phyloP scores from a whole-genome alignment of 306 rosid genomes.

The Oemleria cerasiformis region DNA sequence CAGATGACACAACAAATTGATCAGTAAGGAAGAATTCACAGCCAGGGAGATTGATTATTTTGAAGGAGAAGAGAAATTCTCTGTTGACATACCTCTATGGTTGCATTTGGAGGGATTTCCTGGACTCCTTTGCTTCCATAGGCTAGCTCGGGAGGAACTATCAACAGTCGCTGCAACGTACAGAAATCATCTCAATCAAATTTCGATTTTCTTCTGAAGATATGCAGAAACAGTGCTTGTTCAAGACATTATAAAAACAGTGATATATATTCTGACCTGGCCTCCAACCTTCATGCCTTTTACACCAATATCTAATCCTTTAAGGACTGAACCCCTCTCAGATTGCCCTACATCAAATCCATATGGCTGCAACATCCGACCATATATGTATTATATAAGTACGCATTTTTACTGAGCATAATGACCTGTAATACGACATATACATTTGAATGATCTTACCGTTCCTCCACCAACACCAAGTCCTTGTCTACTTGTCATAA shows the following conservation, averaged over 20 bases:
- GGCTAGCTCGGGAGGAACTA: slow-evolving; percentile 92
- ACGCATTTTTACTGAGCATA: background rate
- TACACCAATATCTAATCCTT: slow-evolving; percentile 87
- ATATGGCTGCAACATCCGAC: slow-evolving; percentile 79
- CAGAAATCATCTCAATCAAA: slow-evolving; percentile 23
- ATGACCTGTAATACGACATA: background rate
- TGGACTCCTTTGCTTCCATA: slow-evolving; percentile 86
- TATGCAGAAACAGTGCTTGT: background rate
- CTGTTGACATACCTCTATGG: slow-evolving; percentile 61
- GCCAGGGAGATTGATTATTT: slow-evolving; percentile 1
- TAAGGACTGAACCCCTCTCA: slow-evolving; percentile 80
- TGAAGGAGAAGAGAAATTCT: background rate
- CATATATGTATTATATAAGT: slow-evolving; percentile 15
- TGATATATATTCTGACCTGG: slow-evolving; percentile 57
- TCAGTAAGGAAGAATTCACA: slow-evolving; percentile 22
- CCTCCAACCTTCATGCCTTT: slow-evolving; percentile 96
- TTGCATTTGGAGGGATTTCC: slow-evolving; percentile 97
- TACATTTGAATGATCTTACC: slow-evolving; percentile 40
- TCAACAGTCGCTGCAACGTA: slow-evolving; percentile 60
- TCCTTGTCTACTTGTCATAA: slow-evolving; percentile 98
- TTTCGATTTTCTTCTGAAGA: background rate
- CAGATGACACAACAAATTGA: slow-evolving; percentile 27
- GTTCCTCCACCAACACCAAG: slow-evolving; percentile 98
- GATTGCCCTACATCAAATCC: slow-evolving; percentile 96
- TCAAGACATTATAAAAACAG: slow-evolving; percentile 13